Base-by-base conservation (phyloP, 306 rosid genomes). In the Cicer bijugum region DNA sequence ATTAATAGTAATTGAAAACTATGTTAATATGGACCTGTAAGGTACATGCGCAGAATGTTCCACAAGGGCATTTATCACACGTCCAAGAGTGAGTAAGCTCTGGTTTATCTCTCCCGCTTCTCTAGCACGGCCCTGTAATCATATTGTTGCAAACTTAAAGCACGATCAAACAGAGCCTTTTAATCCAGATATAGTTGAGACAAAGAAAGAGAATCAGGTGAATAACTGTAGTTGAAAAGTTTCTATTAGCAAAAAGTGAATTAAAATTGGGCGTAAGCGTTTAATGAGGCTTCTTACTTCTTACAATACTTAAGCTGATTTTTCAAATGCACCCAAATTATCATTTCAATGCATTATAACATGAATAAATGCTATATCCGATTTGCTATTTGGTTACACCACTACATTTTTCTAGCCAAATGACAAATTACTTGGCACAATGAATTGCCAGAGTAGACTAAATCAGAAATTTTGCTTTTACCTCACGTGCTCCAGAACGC, bases 31-130 rank as follows among this genome's bases (percentile, higher is more conserved):
- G 40, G 48, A 93, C 98, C 98, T 91, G 85, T 94, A 91, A 73
- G 99, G 99, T 55, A 94, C 84, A 75, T 94, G 97, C 51, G 92
- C 4, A 39, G 97, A 85, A 85, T 94, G 99, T 80, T 94, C 99
- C 81, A 91, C 99, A 9, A 94, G 84, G 4, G 97, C 95, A 86
- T 94, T 94, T 71, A 94, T 94, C 71, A 91, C 96, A 61, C 99
- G 96, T 45, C 99, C 99, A 23, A 94, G 82, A 40, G 97, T 94
- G 82, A 94, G 97, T 78, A 94, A 80, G 95, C 97, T 94, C 85
- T 94, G 89, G 79, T 94, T 94, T 83, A 94, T 91, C 90, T 94
- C 98, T 77, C 98, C 98, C 5, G 97, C 98, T 88, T 94, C 98
- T 86, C 99, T 87, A 46, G 99, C 99, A 53, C 97, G 96, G 47